Evolutionary conservation across 116 monocot species (phyloP).

Genomic region (Trichopus zeylanicus): DNA sequence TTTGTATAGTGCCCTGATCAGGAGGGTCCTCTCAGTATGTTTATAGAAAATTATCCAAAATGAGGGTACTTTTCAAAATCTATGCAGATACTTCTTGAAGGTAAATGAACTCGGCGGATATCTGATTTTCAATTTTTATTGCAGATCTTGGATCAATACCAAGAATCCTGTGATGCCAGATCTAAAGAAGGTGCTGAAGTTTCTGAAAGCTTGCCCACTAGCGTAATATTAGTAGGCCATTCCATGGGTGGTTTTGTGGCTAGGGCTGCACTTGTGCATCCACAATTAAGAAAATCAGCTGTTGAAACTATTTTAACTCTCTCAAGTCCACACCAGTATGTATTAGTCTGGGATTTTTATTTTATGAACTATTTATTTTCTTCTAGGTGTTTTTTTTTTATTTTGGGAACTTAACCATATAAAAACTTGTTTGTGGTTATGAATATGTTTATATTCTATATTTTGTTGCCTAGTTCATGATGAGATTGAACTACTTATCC

Average conservation of each 20-base stretch:
- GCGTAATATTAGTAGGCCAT: conserved; percentile 92
- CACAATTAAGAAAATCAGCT: conserved; percentile 55
- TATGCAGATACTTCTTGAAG: too few relatives aligned
- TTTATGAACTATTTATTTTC: conserved; percentile 1
- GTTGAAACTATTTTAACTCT: conserved; percentile 90
- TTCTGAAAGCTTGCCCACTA: conserved; percentile 57
- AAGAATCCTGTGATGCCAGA: conserved; percentile 44
- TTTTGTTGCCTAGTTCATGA: conserved; percentile 6
- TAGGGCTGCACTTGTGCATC: conserved; percentile 80
- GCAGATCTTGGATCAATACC: conserved; percentile 86
- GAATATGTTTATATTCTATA: too few relatives aligned
- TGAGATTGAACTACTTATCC: conserved; percentile 26
- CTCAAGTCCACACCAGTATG: conserved; percentile 95
- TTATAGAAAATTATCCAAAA: too few relatives aligned
- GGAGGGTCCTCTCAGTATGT: too few relatives aligned
- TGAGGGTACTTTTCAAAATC: too few relatives aligned
- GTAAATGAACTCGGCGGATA: too few relatives aligned
- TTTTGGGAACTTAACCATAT: too few relatives aligned
- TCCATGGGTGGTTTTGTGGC: conserved; percentile 99
- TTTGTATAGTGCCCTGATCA: too few relatives aligned
- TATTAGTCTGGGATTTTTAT: conserved; percentile 1
- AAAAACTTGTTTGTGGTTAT: too few relatives aligned
- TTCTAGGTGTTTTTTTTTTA: neutral
- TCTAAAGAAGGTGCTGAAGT: conserved; percentile 38
- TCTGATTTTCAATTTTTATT: too few relatives aligned